A percentile compares a stretch with the other conserved stretches of the same genome.
Conservation (phyloP, 805 yeast species). For the Priceomyces medius region DNA sequence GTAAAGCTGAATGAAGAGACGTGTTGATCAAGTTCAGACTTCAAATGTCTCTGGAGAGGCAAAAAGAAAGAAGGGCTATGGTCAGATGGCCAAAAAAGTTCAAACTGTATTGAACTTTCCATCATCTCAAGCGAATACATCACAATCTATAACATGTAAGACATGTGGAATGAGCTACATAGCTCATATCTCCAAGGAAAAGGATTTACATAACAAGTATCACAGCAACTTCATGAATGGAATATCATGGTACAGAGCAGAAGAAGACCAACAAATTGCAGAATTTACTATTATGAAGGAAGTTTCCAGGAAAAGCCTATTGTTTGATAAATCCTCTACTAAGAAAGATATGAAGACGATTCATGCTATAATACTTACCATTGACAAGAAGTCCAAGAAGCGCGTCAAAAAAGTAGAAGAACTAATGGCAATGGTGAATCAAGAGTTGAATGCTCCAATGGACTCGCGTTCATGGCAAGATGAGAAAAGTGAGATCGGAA, state of each 20-base stretch:
- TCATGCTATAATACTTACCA: constrained; percentile 16
- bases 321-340: constrained; percentile 31
- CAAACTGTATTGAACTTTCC: constrained; percentile 19
- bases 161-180: constrained; percentile 56
- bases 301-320: constrained; percentile 29
- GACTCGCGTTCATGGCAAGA: constrained; percentile 34
- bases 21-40: neutral
- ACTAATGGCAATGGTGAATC: constrained; percentile 54
- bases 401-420: constrained; percentile 27
- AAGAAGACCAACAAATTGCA: constrained; percentile 9
- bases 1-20: neutral
- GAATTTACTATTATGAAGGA: constrained; percentile 26
- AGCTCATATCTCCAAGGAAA: constrained; percentile 40
- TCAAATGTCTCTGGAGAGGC: neutral
- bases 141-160: constrained; percentile 34
- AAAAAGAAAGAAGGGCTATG: neutral
- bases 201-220: constrained; percentile 48
- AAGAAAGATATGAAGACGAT: constrained; percentile 4
- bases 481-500: constrained; percentile 13
- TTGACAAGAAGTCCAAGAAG: constrained; percentile 20
- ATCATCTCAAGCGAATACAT: constrained; percentile 4
- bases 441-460: constrained; percentile 55
- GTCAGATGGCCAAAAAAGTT: constrained; percentile 7
- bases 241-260: constrained; percentile 39
- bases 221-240: constrained; percentile 54